A percentile compares a stretch with the other conserved stretches of the same genome.
Conservation (phyloP, 2,329 filamentous ascomycete species). For the Salinomyces thailandicus region DNA sequence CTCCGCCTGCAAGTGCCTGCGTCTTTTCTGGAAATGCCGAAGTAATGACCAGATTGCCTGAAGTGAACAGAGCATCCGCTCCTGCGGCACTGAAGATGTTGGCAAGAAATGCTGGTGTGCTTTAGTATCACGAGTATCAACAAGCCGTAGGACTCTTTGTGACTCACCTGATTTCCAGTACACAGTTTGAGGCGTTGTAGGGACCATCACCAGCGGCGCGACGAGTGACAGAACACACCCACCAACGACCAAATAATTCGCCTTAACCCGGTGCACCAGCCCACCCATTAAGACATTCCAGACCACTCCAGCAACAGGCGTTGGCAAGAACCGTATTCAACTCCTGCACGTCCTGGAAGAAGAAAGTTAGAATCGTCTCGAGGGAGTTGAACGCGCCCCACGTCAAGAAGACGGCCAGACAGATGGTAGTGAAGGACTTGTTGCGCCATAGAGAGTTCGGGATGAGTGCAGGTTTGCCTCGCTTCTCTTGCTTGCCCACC, state of each 20-base stretch:
- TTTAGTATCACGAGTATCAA: no score
- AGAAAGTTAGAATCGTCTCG: conserved; percentile 47
- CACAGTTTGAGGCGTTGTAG: conserved; percentile 34
- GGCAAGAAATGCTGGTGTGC: conserved; percentile 32
- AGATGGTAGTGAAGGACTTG: conserved; percentile 45
- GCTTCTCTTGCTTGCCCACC: conserved; percentile 41
- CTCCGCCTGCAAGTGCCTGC: conserved; percentile 35
- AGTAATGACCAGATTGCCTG: conserved; percentile 35
- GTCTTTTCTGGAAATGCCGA: conserved; percentile 31
- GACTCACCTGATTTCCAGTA: conserved; percentile 33
- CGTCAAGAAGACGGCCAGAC: conserved; percentile 33
- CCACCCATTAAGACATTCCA: conserved; percentile 38
- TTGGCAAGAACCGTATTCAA: conserved; percentile 56
- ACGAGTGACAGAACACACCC: conserved; percentile 27
- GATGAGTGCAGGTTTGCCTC: conserved; percentile 45
- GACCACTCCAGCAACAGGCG: conserved; percentile 29
- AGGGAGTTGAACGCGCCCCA: conserved; percentile 32
- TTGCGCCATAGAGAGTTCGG: conserved; percentile 54
- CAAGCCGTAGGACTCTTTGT: neutral
- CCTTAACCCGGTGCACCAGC: conserved; percentile 35
- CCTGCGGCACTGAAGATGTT: conserved; percentile 35
- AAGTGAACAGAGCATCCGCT: conserved; percentile 34
- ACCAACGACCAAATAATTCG: conserved; percentile 33
- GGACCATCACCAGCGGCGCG: conserved; percentile 37
- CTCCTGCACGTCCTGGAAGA: conserved; percentile 56